Conservation (phyloP, 1,284 basidiomycete genomes). For the Vanrija sp. region DNA sequence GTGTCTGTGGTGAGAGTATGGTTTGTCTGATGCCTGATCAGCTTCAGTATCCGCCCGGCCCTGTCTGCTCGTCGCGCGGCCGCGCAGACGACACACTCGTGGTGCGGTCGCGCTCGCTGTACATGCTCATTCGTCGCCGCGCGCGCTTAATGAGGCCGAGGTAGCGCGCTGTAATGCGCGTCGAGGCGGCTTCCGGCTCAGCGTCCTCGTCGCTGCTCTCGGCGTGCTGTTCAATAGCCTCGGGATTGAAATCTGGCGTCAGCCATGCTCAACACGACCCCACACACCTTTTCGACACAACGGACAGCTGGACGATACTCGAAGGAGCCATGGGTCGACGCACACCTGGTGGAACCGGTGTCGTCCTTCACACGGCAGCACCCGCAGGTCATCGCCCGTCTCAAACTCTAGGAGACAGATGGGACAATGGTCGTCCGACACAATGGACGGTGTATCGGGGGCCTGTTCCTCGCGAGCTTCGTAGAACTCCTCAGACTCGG, state of each 20-base stretch:
- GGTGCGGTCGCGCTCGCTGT: not conserved
- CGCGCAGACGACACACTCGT: not conserved
- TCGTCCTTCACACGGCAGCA: constrained; percentile 81
- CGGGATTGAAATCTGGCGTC: constrained; percentile 42
- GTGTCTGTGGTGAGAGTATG: too few relatives aligned
- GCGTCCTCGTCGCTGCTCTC: constrained; percentile 9
- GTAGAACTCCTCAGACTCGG: not conserved
- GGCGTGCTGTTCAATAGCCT: constrained; percentile 9
- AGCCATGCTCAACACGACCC: not conserved
- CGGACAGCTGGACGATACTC: constrained; percentile 84
- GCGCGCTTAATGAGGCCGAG: constrained; percentile 44
- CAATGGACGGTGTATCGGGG: not conserved
- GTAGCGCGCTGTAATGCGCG: constrained; percentile 29
- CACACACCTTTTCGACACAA: constrained; percentile 77
- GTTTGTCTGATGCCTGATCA: too few relatives aligned
- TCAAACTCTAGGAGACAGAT: constrained; percentile 92
- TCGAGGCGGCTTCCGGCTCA: constrained; percentile 29
- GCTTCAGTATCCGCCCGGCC: constrained; percentile 33
- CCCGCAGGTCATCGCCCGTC: constrained; percentile 80
- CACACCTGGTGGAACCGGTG: constrained; percentile 74
- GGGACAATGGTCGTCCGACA: constrained; percentile 70
- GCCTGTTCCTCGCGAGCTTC: not conserved
- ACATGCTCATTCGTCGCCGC: constrained; percentile 10
- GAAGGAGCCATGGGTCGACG: constrained; percentile 59
- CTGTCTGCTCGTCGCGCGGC: constrained; percentile 31